Base-by-base conservation (phyloP, 2,329 filamentous ascomycete species). In the Neopestalotiopsis sp. region DNA sequence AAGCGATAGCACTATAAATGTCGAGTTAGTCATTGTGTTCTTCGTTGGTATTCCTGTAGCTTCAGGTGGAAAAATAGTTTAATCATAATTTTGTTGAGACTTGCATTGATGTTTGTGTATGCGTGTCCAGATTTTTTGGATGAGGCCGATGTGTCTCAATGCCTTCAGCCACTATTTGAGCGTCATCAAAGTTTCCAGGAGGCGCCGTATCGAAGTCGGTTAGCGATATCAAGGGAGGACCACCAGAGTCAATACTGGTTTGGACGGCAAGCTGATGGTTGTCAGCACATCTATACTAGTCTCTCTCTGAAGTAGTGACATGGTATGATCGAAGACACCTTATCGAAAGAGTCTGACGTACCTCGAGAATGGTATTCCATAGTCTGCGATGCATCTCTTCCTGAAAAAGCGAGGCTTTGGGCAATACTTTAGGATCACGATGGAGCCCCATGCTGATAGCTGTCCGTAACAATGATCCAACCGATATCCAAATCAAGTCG, bases 361-460 rank as follows among this genome's bases (percentile, higher is more conserved):
- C 64, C 72, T 89, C 87, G 0, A 87, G 71, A 20, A 87, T 81
- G 0, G 86, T 86, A 58, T 85, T 85, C 86, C 86, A 88, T 2
- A 89, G 69, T 9, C 87, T 78, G 5, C 85, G 79, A 1, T 84
- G 81, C 76, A 87, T 84, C 75, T 88, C 86, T 1, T 79, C 75
- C 0, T 77, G 76, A 53, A 83, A 79, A 1, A 72, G 69, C 0
- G 77, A 74, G 2, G 76, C 78, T 14, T 76, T 76, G 0, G 81
- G 77, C 0, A 87, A 73, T 2, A 77, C 74, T 0, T 74, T 69
- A 0, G 87, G 85, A 66, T 88, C 86, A 63, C 83, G 77, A 67
- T 88, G 85, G 2, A 88, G 69, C 2, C 86, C 86, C 79, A 87
- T 85, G 53, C 81, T 82, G 30, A 87, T 78, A 0, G 86, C 85